phyloP scores from a whole-genome alignment of 495 filamentous ascomycete species.

The Aspergillus indologenus region DNA sequence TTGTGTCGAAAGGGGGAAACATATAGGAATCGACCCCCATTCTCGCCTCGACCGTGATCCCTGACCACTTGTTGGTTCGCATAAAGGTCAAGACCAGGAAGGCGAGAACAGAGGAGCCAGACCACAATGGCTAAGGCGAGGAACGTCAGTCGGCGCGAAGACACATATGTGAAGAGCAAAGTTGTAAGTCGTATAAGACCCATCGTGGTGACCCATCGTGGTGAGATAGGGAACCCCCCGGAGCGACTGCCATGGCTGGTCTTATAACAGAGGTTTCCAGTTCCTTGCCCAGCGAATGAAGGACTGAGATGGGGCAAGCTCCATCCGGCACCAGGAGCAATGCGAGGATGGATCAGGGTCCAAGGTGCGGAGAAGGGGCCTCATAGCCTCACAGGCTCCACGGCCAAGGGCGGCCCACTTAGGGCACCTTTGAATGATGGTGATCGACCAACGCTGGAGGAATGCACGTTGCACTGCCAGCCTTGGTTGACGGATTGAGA shows the following conservation, averaged over 20 bases:
- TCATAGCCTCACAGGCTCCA: not conserved
- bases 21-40: constrained; percentile 29
- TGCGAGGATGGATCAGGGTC: not conserved
- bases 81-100: not conserved
- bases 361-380: not conserved
- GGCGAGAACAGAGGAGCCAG: not conserved
- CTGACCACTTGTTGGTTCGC: not conserved
- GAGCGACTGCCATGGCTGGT: not conserved
- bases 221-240: not conserved
- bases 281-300: not conserved
- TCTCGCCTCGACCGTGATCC: not conserved
- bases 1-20: constrained; percentile 30
- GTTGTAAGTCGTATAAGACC: not conserved
- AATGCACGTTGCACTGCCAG: not conserved
- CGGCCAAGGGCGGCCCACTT: not conserved
- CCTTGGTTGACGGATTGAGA: not conserved
- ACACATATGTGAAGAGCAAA: not conserved
- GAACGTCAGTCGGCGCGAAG: not conserved
- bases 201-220: not conserved
- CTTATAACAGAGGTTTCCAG: not conserved
- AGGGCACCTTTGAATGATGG: not conserved
- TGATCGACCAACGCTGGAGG: not conserved
- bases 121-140: not conserved
- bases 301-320: not conserved
- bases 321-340: not conserved